These are phyloP conservation scores for Hypomyces perniciosus DNA, from an alignment of 2,329 filamentous ascomycete species.

Conservation along the genomic window DNA sequence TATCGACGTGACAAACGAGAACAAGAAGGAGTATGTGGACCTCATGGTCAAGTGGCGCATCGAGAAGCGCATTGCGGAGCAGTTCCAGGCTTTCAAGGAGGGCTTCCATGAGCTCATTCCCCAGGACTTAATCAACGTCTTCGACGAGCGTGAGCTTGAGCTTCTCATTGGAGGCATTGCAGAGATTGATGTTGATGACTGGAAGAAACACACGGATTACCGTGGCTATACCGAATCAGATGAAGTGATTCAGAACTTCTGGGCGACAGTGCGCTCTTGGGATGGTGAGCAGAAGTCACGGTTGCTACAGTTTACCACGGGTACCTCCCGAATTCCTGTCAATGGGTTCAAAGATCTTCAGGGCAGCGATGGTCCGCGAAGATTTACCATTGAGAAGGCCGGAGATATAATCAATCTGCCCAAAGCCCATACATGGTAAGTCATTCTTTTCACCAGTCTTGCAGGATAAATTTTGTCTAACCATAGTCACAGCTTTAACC, in stretches of 20 bases:
- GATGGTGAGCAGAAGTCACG: slow-evolving; percentile 98
- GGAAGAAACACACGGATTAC: slow-evolving; percentile 99
- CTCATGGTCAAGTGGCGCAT: slow-evolving; percentile 99
- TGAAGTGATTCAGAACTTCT: slow-evolving; percentile 97
- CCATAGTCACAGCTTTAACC: slow-evolving; percentile 72
- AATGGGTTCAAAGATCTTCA: slow-evolving; percentile 99
- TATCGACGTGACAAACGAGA: slow-evolving; percentile 95
- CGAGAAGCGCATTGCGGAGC: slow-evolving; percentile 94
- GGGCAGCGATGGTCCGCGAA: slow-evolving; percentile 87
- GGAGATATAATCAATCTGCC: slow-evolving; percentile 86
- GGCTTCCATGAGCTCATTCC: slow-evolving; percentile 98
- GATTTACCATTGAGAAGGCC: slow-evolving; percentile 97
- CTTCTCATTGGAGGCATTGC: slow-evolving; percentile 96
- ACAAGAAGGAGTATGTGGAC: slow-evolving; percentile 98
- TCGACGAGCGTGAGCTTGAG: slow-evolving; percentile 95
- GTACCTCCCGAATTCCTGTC: slow-evolving; percentile 94
- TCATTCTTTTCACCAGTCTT: slow-evolving; percentile 18
- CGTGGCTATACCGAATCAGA: slow-evolving; percentile 97
- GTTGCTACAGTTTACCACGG: slow-evolving; percentile 92
- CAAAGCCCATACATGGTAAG: slow-evolving; percentile 96
- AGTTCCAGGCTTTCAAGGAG: slow-evolving; percentile 96
- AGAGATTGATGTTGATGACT: slow-evolving; percentile 99
- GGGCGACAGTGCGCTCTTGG: slow-evolving; percentile 95
- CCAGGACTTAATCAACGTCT: slow-evolving; percentile 93
- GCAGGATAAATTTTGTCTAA: slow-evolving; percentile 12